Base-by-base conservation (phyloP, 352 stramenopile species). In the Saprolegnia parasitica region DNA sequence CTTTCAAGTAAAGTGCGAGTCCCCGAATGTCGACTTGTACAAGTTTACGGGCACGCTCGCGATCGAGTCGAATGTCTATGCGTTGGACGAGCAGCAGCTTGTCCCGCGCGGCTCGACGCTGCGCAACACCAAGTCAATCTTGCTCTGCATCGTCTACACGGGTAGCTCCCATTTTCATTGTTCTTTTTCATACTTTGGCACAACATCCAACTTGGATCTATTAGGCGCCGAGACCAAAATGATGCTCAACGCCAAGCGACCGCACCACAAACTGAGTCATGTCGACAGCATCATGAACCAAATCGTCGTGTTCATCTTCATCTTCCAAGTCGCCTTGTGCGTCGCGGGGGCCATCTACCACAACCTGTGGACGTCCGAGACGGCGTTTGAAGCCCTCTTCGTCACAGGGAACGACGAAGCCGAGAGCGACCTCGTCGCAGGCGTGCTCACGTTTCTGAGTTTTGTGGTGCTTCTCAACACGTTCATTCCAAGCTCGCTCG, bases 401-500 rank as follows among this genome's bases (percentile, higher is more conserved):
- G 37, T 5, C 35, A 39, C 56, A 20, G 62, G 58, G 52, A 35
- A 16, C 18, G 60, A 73, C 61, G 29, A 75, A 13, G 24, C 56
- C 42, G 56, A 71, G 21, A 20, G 15, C n/a, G 56, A 75, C 18
- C 46, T 26, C 9, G 20, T 24, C 1, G 45, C 72, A 13, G 64
- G 68, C 5, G 26, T 93, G 0, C 74, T 98, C 39, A 81, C 90
- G 18, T 96, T 97, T 39, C 85, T 97, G 10, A 89, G 88, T 23
- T 97, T 94, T 71, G 63, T 97, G 39, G 89, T 98, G 57, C 77
- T 97, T 24, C 87, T 96, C 80, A 96, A 95, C 75, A 93, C 89
- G 32, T 79, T 98, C 52, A 97, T 98, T 32, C 94, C 93, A 6
- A 96, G 98, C 61, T 97, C 90, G 6, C 80, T 98, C 5, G 96